Conservation (phyloP, 139 green algal genomes). For the Auxenochlorella pyrenoidosa region DNA sequence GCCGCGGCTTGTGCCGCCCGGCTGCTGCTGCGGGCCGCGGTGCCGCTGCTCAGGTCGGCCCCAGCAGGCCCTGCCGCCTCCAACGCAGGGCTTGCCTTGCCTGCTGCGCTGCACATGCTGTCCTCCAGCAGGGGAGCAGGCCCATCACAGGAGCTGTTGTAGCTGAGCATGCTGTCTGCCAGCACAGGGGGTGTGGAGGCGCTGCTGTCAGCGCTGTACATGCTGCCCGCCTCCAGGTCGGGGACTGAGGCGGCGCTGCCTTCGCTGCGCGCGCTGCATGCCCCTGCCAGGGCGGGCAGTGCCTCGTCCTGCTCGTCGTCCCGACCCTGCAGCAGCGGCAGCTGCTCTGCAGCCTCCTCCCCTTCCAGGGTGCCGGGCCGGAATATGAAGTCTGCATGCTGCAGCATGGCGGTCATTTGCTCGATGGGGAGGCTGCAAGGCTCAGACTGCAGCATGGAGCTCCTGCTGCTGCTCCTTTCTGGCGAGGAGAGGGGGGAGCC, state of each 20-base stretch:
- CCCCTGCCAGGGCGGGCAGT: background rate
- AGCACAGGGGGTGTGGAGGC: background rate
- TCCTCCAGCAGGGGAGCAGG: background rate
- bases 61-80: no score
- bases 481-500: background rate
- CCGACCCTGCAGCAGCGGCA: background rate
- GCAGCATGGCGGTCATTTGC: no score
- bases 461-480: no score
- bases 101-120: background rate
- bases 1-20: conserved; percentile 1
- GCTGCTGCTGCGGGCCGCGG: background rate
- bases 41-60: background rate
- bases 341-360: background rate
- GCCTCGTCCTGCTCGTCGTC: background rate
- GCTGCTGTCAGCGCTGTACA: background rate
- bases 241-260: background rate
- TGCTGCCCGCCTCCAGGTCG: background rate
- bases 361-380: background rate
- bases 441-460: no score
- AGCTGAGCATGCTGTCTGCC: background rate
- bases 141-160: background rate
- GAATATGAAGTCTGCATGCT: no score
- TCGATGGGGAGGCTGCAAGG: no score
- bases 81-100: background rate
- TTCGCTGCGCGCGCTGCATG: background rate